These are phyloP conservation scores for Candida chilensis DNA, from an alignment of 805 yeast genomes.

Conservation along the genomic window DNA sequence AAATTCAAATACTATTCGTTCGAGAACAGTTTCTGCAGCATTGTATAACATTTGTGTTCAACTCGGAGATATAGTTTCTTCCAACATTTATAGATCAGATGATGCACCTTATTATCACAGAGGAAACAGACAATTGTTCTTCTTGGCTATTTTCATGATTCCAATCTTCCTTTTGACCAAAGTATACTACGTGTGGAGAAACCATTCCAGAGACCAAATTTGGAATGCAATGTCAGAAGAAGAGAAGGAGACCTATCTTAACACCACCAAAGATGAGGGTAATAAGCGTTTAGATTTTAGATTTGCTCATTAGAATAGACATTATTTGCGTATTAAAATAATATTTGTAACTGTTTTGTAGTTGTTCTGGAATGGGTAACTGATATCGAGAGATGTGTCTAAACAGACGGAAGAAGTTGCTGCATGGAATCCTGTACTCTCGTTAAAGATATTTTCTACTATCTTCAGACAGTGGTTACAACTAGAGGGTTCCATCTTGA, in stretches of 20 bases:
- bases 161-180: conserved; percentile 18
- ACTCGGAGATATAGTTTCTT: conserved; percentile 40
- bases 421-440: too few relatives aligned
- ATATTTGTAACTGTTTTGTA: too few relatives aligned
- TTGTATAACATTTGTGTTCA: conserved; percentile 59
- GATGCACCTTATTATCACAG: conserved; percentile 53
- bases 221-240: conserved; percentile 46
- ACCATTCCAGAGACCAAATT: conserved; percentile 27
- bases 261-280: conserved; percentile 41
- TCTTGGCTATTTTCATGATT: conserved; percentile 20
- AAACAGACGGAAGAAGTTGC: too few relatives aligned
- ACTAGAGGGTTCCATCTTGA: too few relatives aligned
- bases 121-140: conserved; percentile 41
- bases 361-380: too few relatives aligned
- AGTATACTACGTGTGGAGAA: conserved; percentile 28
- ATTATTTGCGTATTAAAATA: too few relatives aligned
- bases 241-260: conserved; percentile 38
- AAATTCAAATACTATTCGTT: conserved; percentile 53
- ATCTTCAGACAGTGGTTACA: too few relatives aligned
- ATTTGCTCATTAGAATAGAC: conserved; percentile 21
- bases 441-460: too few relatives aligned
- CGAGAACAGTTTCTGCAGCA: conserved; percentile 58
- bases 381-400: too few relatives aligned
- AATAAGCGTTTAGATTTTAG: conserved; percentile 46
- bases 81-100: conserved; percentile 45